Evolutionary conservation across 2,329 filamentous ascomycete genomes (phyloP).

Genomic region (Epicoccum sorghinum): DNA sequence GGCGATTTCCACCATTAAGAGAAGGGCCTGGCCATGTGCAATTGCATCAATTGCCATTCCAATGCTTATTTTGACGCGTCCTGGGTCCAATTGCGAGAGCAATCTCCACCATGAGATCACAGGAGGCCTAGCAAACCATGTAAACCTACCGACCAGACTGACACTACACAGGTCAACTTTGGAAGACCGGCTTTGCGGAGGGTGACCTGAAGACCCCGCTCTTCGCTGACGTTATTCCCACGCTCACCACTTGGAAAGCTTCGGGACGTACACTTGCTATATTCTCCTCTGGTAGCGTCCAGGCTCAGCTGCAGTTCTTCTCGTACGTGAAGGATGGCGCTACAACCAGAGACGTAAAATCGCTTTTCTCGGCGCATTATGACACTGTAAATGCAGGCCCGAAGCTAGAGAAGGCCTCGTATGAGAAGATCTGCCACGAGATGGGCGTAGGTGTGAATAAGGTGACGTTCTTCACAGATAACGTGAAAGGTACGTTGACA

Average conservation of each 20-base stretch:
- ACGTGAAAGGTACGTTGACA: constrained; percentile 60
- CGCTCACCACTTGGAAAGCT: constrained; percentile 64
- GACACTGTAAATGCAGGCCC: constrained; percentile 81
- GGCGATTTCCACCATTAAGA: neutral
- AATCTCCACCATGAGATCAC: constrained; percentile 21
- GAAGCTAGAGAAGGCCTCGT: constrained; percentile 72
- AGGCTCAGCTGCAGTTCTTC: constrained; percentile 82
- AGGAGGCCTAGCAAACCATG: constrained; percentile 2
- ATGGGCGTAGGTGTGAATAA: constrained; percentile 43
- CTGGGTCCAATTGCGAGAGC: constrained; percentile 14
- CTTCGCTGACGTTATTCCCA: constrained; percentile 74
- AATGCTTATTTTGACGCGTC: constrained; percentile 1
- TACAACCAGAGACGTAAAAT: constrained; percentile 50
- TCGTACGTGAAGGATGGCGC: constrained; percentile 56
- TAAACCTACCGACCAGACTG: constrained; percentile 26
- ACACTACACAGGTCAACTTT: constrained; percentile 65
- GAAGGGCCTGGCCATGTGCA: constrained; percentile 1
- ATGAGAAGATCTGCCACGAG: constrained; percentile 65
- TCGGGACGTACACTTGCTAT: constrained; percentile 68
- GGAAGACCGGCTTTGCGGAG: constrained; percentile 73
- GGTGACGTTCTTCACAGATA: constrained; percentile 84
- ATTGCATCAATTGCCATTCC: neutral
- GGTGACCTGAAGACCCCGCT: constrained; percentile 74
- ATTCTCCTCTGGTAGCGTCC: constrained; percentile 81
- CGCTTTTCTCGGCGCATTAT: constrained; percentile 56